Evolutionary conservation across 2,329 filamentous ascomycete genomes (phyloP), one percentile per base, ranked within the genome.

Genomic region (Fusarium pseudograminearum): DNA sequence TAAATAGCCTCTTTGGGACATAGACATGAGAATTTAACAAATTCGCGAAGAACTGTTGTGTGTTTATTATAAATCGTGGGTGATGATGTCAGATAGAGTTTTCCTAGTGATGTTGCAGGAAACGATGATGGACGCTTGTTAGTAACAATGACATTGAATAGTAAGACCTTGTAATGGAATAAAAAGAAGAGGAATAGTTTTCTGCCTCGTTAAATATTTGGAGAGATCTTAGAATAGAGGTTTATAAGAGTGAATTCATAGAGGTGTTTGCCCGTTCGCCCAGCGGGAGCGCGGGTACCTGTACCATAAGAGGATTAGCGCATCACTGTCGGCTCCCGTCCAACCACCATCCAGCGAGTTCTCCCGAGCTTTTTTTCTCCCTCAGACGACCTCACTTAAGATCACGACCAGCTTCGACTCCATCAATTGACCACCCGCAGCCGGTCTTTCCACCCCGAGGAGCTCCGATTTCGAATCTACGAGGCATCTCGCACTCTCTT

Each of bases 321-420:
- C 61, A 42, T 48, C 26, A 34, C 40, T 57, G 45, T 74, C 74
- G 71, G 67, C 69, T 71, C 64, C 41, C 16, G 22, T 44, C 41
- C 63, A 68, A 67, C 75, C 72, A 71, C 70, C 67, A 71, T 65
- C 76, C 77, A 76, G 79, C 80, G 79, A 82, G 73, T 81, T 80
- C 78, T 80, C 78, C 81, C 82, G 82, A 84, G 81, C 81, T 81
- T 83, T 83, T 83, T 83, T 82, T 81, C 76, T 77, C 78, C 74
- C 76, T 77, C 74, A 77, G 73, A 74, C 73, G 72, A 73, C 72
- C 72, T 73, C 76, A 68, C 65, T 53, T 61, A 71, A 73, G 65
- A 74, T 69, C 69, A 67, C 72, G 68, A 73, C 60, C 63, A 73
- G 60, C 61, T 58, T 72, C 73, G 68, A 67, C 73, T 71, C 71